A percentile compares a stretch with the other conserved stretches of the same genome.
These are phyloP conservation scores for Aechmea fasciata DNA, from an alignment of 176 grass and related monocot genomes.

Conservation along the genomic window DNA sequence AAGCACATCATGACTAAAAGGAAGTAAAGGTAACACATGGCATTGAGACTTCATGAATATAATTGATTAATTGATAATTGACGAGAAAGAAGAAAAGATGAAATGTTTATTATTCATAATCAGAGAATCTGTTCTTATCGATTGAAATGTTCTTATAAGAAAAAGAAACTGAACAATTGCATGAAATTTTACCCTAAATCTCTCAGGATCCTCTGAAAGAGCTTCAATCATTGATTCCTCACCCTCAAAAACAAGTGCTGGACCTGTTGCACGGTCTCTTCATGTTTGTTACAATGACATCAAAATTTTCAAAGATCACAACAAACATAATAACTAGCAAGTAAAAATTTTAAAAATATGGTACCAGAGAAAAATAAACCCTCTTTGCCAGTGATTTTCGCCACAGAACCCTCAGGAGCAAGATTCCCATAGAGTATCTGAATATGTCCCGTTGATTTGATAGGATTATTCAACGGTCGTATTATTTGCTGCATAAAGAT, in stretches of 20 bases:
- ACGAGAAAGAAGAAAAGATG: too few relatives aligned
- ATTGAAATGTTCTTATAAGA: not conserved
- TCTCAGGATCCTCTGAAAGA: conserved; percentile 73
- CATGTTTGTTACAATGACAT: not conserved
- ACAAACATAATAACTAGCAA: not conserved
- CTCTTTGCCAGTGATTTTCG: conserved; percentile 99
- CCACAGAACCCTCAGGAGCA: conserved; percentile 94
- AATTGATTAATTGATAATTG: too few relatives aligned
- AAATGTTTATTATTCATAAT: too few relatives aligned
- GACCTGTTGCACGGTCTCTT: conserved; percentile 33
- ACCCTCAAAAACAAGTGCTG: conserved; percentile 93
- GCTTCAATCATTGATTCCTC: conserved; percentile 90
- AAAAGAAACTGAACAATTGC: not conserved
- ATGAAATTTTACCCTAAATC: conserved; percentile 58
- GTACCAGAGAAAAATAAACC: conserved; percentile 89
- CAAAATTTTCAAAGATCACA: conserved; percentile 15
- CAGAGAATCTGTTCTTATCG: too few relatives aligned
- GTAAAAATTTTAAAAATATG: conserved; percentile 19
- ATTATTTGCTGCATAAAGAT: conserved; percentile 62
- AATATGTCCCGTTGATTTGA: conserved; percentile 96
- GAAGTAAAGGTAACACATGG: too few relatives aligned
- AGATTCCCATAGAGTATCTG: conserved; percentile 99
- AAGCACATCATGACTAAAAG: too few relatives aligned
- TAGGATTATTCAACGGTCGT: conserved; percentile 74
- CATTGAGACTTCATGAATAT: too few relatives aligned